These are phyloP conservation scores for Irpex sp. DNA, from an alignment of 1,284 basidiomycete genomes.

Conservation along the genomic window DNA sequence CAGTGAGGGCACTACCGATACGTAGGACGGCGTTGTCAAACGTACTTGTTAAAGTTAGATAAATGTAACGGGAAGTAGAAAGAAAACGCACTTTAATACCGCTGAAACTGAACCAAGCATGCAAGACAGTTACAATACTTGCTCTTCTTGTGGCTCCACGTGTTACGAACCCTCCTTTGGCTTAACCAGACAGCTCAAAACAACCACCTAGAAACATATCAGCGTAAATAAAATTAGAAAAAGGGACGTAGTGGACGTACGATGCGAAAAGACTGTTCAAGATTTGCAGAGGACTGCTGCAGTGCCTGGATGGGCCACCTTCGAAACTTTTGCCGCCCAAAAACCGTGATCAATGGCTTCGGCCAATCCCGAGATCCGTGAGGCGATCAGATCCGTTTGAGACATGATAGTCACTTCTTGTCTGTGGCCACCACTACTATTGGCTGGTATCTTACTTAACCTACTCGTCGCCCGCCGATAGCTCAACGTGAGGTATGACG, in stretches of 20 bases:
- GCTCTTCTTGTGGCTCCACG: neutral
- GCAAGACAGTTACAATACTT: neutral
- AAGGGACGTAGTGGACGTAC: neutral
- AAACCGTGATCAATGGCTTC: neutral
- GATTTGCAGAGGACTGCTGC: neutral
- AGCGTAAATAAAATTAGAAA: neutral
- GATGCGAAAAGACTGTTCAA: neutral
- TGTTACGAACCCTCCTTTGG: neutral
- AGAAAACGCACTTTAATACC: neutral
- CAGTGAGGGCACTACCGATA: neutral
- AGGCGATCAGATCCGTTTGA: neutral
- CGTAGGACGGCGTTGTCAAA: neutral
- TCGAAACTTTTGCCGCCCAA: neutral
- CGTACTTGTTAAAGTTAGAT: neutral
- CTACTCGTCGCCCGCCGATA: no score
- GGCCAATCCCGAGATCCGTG: neutral
- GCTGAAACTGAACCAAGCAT: neutral
- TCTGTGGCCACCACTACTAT: no score
- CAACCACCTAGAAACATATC: neutral
- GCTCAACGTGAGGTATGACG: no score
- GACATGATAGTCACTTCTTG: no score
- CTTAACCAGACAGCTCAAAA: neutral
- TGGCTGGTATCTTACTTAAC: no score
- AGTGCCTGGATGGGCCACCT: neutral
- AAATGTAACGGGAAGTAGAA: neutral